Percentiles rank a stretch among this genome's conserved stretches.
phyloP scores from a whole-genome alignment of 2,329 filamentous ascomycete genomes.

The Shiraia sp. region DNA sequence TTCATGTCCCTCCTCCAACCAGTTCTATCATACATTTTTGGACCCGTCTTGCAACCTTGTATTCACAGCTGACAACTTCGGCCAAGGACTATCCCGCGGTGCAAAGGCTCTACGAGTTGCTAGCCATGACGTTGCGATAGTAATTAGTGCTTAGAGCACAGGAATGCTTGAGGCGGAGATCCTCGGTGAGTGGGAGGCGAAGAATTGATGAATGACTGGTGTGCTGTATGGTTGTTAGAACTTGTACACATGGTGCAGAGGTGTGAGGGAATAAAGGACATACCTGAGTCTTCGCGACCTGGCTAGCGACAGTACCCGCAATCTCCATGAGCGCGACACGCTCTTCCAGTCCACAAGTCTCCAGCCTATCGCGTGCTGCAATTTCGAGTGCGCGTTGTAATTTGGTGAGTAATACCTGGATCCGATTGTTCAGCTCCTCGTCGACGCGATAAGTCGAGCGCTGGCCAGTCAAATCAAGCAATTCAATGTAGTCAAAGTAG shows the following conservation, averaged over 20 bases:
- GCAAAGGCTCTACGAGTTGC: constrained; percentile 2
- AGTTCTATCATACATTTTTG: too few species aligned
- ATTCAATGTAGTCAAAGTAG: constrained; percentile 66
- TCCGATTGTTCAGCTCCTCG: constrained; percentile 36
- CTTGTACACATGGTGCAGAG: too few species aligned
- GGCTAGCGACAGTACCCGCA: constrained; percentile 70
- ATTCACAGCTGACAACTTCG: too few species aligned
- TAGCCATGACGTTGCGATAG: constrained; percentile 60
- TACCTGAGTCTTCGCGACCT: constrained; percentile 56
- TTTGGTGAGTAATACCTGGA: constrained; percentile 34
- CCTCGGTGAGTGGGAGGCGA: constrained; percentile 70
- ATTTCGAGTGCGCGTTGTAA: constrained; percentile 43
- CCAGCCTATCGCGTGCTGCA: constrained; percentile 45
- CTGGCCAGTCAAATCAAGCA: constrained; percentile 48
- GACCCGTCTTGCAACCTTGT: neutral
- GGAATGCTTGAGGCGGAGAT: constrained; percentile 71
- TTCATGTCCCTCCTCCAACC: too few species aligned
- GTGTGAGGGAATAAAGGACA: constrained; percentile 4
- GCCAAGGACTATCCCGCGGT: too few species aligned
- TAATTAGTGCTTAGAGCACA: constrained; percentile 70
- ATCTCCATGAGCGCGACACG: constrained; percentile 81
- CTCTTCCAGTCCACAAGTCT: constrained; percentile 53
- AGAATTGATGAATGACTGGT: constrained; percentile 55
- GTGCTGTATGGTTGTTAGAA: constrained; percentile 39
- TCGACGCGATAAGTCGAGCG: constrained; percentile 34